A percentile compares a stretch with the other conserved stretches of the same genome.
Conservation (phyloP, 768 basidiomycete genomes). For the Cyathus striatus region DNA sequence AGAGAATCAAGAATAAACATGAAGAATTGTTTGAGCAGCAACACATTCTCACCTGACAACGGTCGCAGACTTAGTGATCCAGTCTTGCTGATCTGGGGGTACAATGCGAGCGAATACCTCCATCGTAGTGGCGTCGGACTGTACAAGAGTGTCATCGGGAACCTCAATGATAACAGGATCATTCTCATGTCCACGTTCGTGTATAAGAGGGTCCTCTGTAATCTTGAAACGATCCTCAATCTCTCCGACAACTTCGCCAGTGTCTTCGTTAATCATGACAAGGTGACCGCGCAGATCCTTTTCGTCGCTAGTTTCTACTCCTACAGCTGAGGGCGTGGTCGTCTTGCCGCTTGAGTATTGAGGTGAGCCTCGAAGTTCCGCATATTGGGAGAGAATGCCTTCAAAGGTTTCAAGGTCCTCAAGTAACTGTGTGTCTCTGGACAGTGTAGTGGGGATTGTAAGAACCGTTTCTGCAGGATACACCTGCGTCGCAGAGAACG, state of each 20-base stretch:
- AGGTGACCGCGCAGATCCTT: constrained; percentile 51
- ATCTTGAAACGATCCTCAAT: constrained; percentile 54
- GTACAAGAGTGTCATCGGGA: constrained; percentile 37
- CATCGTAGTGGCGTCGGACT: constrained; percentile 35
- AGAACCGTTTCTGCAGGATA: constrained; percentile 34
- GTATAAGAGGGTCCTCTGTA: constrained; percentile 53
- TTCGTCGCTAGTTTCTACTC: constrained; percentile 9
- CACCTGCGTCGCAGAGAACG: constrained; percentile 32
- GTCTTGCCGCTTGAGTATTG: constrained; percentile 1
- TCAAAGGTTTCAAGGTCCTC: constrained; percentile 66
- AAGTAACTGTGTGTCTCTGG: constrained; percentile 28
- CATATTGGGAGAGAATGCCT: constrained; percentile 63
- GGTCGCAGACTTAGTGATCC: constrained; percentile 59
- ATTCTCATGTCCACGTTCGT: constrained; percentile 42
- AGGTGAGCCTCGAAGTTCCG: constrained; percentile 30
- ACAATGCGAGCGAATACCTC: constrained; percentile 58
- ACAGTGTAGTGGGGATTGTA: constrained; percentile 20
- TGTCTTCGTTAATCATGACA: constrained; percentile 68
- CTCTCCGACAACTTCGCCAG: constrained; percentile 67
- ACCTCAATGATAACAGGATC: constrained; percentile 75
- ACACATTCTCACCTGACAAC: constrained; percentile 48
- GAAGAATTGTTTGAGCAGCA: not conserved
- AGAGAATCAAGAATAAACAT: constrained; percentile 4
- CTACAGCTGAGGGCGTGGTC: not conserved
- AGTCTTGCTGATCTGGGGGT: constrained; percentile 64